Conservation (phyloP, 2,329 filamentous ascomycete species). For the Aspergillus jensenii region DNA sequence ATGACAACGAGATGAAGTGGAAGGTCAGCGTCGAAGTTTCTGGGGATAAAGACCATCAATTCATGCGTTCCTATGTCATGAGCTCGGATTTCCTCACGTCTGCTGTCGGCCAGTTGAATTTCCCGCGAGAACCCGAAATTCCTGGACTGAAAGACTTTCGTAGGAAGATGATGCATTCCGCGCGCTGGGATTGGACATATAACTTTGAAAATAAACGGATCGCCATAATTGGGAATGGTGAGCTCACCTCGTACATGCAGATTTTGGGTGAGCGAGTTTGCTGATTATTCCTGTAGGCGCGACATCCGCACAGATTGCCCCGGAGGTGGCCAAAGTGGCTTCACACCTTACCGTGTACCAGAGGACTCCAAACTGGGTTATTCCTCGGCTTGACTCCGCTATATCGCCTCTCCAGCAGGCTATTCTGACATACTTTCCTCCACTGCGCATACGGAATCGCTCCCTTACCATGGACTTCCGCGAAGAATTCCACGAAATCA, state of each 20-base stretch:
- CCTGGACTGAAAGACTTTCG: conserved; percentile 49
- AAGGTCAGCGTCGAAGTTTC: conserved; percentile 49
- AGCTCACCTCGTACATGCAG: not conserved
- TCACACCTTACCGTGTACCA: conserved; percentile 57
- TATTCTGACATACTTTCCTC: conserved; percentile 53
- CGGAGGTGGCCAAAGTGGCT: conserved; percentile 54
- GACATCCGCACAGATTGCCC: conserved; percentile 59
- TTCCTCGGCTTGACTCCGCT: conserved; percentile 52
- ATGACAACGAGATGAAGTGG: conserved; percentile 54
- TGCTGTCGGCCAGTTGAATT: conserved; percentile 60
- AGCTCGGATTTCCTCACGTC: conserved; percentile 58
- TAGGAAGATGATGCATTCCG: conserved; percentile 57
- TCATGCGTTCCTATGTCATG: conserved; percentile 52
- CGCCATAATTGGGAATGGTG: conserved; percentile 59
- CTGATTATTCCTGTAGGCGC: conserved; percentile 41
- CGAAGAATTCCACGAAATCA: conserved; percentile 49
- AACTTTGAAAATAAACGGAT: conserved; percentile 54
- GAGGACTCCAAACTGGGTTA: conserved; percentile 59
- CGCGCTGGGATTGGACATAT: conserved; percentile 61
- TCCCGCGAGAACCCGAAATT: conserved; percentile 53
- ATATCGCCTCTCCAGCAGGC: conserved; percentile 45
- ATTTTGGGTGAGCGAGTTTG: not conserved
- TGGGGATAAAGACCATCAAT: conserved; percentile 57
- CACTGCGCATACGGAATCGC: conserved; percentile 51
- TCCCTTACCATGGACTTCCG: conserved; percentile 56